Evolutionary conservation across 305 asterid species (phyloP).

Genomic region (Vinca major): DNA sequence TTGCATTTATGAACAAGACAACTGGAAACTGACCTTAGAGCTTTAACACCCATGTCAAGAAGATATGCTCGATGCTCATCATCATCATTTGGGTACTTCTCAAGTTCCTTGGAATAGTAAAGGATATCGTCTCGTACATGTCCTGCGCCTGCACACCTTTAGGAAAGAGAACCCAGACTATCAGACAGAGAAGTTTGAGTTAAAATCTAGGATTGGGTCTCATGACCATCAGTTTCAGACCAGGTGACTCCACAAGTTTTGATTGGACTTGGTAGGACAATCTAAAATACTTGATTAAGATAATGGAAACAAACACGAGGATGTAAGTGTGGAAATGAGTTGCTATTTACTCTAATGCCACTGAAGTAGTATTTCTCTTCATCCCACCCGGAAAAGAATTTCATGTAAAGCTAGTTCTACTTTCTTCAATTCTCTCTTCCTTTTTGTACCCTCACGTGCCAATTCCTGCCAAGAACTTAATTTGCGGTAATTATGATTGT

Average conservation of each 20-base stretch:
- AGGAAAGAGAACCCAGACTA: constrained; percentile 14
- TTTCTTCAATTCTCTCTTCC: background rate
- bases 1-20: background rate
- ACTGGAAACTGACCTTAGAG: constrained; percentile 52
- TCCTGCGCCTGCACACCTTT: constrained; percentile 96
- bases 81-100: constrained; percentile 42
- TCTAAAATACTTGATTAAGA: background rate
- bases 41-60: constrained; percentile 84
- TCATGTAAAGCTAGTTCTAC: background rate
- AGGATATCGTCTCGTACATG: constrained; percentile 83
- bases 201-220: background rate
- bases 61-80: constrained; percentile 72
- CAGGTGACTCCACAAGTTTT: background rate
- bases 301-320: background rate
- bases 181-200: constrained; percentile 11
- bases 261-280: background rate
- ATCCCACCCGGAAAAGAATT: background rate
- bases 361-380: background rate
- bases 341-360: background rate
- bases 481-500: background rate
- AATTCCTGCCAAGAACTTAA: background rate
- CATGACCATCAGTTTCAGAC: constrained; percentile 5
- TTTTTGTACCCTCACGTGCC: background rate
- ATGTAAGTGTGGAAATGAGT: background rate
- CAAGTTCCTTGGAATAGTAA: constrained; percentile 60